These are phyloP conservation scores for Fusarium sp. DNA, from an alignment of 2,329 filamentous ascomycete genomes.

Conservation along the genomic window DNA sequence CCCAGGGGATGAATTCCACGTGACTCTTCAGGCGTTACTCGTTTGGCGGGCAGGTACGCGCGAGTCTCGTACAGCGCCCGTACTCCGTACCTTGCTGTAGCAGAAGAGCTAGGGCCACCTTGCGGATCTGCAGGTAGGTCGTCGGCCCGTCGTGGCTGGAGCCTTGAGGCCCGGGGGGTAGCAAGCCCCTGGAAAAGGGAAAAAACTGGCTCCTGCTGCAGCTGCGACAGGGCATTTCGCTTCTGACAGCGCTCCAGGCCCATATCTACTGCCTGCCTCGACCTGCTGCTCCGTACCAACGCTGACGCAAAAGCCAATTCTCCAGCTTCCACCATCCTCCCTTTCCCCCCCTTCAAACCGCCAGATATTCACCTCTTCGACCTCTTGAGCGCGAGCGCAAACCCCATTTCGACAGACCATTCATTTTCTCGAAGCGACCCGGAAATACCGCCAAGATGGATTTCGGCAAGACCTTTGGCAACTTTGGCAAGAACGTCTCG, in stretches of 20 bases:
- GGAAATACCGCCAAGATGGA: constrained; percentile 58
- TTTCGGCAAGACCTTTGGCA: constrained; percentile 67
- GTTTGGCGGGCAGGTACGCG: not conserved
- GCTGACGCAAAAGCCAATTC: constrained; percentile 38
- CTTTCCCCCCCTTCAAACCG: constrained; percentile 17
- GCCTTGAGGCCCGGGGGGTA: constrained; percentile 4
- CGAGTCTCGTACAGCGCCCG: not conserved
- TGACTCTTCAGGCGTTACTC: not conserved
- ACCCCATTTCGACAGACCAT: constrained; percentile 7
- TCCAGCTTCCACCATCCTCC: constrained; percentile 25
- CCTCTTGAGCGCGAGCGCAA: not conserved
- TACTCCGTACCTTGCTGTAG: constrained; percentile 12
- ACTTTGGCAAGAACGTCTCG: constrained; percentile 68
- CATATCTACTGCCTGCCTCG: constrained; percentile 10
- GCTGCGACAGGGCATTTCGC: constrained; percentile 42
- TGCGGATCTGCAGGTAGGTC: constrained; percentile 36
- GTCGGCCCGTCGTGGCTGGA: constrained; percentile 20
- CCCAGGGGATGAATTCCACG: constrained; percentile 4
- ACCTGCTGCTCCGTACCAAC: constrained; percentile 33
- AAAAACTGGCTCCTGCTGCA: constrained; percentile 28
- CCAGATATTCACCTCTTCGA: constrained; percentile 8
- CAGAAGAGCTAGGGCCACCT: constrained; percentile 40
- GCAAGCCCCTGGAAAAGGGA: constrained; percentile 42
- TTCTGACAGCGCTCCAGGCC: constrained; percentile 46
- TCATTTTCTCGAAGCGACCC: constrained; percentile 10